phyloP scores from a whole-genome alignment of 2,329 filamentous ascomycete genomes.

The Stachybotrys chlorohalonatus region DNA sequence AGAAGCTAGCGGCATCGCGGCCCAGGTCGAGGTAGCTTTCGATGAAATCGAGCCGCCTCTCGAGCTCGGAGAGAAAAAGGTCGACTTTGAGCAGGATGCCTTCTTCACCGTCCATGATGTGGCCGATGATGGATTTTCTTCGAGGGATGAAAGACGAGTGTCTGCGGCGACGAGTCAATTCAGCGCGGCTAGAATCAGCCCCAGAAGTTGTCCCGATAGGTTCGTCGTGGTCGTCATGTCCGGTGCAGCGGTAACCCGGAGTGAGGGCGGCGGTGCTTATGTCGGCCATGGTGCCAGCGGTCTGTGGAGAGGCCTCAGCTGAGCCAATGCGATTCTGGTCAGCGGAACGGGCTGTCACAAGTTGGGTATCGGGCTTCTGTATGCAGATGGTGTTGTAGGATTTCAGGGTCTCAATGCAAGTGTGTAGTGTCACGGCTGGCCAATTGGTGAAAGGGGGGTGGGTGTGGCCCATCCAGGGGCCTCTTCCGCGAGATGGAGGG shows the following conservation, averaged over 20 bases:
- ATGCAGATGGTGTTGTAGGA: not conserved
- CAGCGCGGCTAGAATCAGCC: constrained; percentile 22
- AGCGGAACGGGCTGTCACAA: not conserved
- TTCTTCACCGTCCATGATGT: constrained; percentile 55
- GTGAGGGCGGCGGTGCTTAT: constrained; percentile 26
- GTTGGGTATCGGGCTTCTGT: not conserved
- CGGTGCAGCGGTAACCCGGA: constrained; percentile 24
- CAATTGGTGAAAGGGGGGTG: not conserved
- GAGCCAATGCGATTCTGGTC: not conserved
- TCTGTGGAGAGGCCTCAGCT: not conserved
- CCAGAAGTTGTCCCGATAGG: constrained; percentile 30
- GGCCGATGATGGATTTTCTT: constrained; percentile 49
- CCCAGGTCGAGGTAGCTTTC: constrained; percentile 80
- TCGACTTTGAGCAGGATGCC: constrained; percentile 59
- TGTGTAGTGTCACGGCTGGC: not conserved
- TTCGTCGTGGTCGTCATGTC: constrained; percentile 22
- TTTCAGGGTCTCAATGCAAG: not conserved
- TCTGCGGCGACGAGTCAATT: constrained; percentile 33
- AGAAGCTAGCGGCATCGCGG: constrained; percentile 74
- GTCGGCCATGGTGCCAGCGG: constrained; percentile 20
- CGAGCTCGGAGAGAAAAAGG: constrained; percentile 75
- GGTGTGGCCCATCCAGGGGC: not conserved
- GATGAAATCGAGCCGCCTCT: constrained; percentile 76
- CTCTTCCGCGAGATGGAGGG: not conserved
- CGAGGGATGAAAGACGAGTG: constrained; percentile 50